phyloP scores from a whole-genome alignment of 306 rosid genomes.

The Dalbergia cultrata region DNA sequence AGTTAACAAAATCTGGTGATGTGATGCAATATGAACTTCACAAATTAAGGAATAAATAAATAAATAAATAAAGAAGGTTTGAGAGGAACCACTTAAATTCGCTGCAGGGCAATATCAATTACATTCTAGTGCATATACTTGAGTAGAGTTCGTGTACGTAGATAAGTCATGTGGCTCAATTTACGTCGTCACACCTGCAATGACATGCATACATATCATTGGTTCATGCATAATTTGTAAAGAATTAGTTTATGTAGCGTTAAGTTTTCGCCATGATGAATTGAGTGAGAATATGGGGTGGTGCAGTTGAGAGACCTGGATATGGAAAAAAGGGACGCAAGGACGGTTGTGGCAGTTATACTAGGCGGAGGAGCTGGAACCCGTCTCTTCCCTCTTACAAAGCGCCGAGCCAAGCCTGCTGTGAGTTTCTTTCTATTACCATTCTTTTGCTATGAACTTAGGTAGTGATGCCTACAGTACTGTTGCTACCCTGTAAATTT shows the following conservation, averaged over 20 bases:
- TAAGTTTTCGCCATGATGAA: slow-evolving; percentile 32
- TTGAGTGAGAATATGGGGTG: slow-evolving; percentile 37
- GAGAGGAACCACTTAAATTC: neutral
- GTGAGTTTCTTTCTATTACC: slow-evolving; percentile 57
- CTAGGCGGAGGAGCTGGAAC: slow-evolving; percentile 99
- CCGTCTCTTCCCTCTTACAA: slow-evolving; percentile 95
- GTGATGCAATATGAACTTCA: neutral
- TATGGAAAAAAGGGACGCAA: slow-evolving; percentile 64
- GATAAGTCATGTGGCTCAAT: too few species aligned
- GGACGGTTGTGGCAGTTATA: slow-evolving; percentile 84
- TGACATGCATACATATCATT: neutral
- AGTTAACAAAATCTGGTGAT: neutral
- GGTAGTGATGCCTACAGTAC: neutral
- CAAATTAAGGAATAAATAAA: neutral
- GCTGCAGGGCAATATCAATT: neutral
- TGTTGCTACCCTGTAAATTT: neutral
- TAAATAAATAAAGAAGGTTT: too few species aligned
- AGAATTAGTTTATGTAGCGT: neutral
- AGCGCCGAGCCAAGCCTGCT: slow-evolving; percentile 94
- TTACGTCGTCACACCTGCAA: too few species aligned
- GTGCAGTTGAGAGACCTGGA: slow-evolving; percentile 75
- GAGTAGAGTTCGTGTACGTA: too few species aligned
- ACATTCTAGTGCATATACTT: too few species aligned
- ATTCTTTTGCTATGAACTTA: slow-evolving; percentile 16
- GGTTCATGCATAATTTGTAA: slow-evolving; percentile 20